Base-by-base conservation (phyloP, 2,329 filamentous ascomycete genomes). In the Graphilbum sp. region DNA sequence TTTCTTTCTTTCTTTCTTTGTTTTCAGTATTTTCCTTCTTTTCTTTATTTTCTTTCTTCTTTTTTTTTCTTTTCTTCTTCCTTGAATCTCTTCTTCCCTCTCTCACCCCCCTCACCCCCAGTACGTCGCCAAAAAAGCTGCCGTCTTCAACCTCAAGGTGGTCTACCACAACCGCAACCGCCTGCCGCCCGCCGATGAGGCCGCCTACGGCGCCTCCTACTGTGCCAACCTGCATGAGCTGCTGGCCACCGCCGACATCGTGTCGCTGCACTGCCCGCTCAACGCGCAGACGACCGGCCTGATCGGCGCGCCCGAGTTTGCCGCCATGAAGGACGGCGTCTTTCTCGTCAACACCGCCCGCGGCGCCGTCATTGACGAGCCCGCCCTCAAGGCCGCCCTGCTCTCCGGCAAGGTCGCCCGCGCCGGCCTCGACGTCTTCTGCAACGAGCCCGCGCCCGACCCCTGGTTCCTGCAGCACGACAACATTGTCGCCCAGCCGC, bases 391-490 rank as follows among this genome's bases (percentile, higher is more conserved):
- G 11, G 37, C 13, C 4, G 38, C 35, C 8, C 24, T 40, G 17
- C 7, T 27, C 31, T 40, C 38, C 10, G 38, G 38, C 10, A 40
- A 40, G 30, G 31, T 72, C 12, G 63, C 60, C 2, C 61, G 67
- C 36, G 67, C 69, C 4, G 67, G 68, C 43, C 60, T 39, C 8
- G 38, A 39, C 34, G 38, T 39, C 13, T 32, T 40, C 15, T 37
- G 35, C 19, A 31, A 59, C 35, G 52, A 63, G 49, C 56, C 72
- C 6, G 66, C 64, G 50, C 66, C 66, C 70, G 72, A 88, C 48
- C 61, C 66, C 45, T 72, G 72, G 56, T 64, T 72, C 24, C 29
- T 40, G 12, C 2, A n/a, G 10, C 25, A 29, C 15, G 34, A 41
- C 25, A 40, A 40, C 2, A 32, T 37, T 4, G 12, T 40, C 10